Conservation (phyloP, 2,329 filamentous ascomycete species). For the Thielaviopsis ethacetica region DNA sequence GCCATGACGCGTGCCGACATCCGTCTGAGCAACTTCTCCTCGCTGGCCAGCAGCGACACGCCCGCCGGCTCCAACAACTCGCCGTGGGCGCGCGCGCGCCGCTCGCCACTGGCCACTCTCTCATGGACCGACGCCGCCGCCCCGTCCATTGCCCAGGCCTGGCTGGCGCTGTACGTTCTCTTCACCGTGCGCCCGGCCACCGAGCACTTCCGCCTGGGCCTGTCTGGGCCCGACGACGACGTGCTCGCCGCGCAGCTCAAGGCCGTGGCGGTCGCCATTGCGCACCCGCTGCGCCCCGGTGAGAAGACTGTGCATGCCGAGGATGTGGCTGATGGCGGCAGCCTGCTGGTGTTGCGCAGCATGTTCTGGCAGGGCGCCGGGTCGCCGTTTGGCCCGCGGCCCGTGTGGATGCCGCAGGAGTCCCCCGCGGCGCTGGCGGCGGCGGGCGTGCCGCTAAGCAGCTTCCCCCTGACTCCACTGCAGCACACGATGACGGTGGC, state of each 20-base stretch:
- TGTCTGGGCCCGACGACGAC: constrained; percentile 24
- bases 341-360: constrained; percentile 28
- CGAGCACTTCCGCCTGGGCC: constrained; percentile 32
- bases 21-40: constrained; percentile 28
- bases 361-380: constrained; percentile 57
- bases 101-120: constrained; percentile 30
- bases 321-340: constrained; percentile 15
- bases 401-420: constrained; percentile 40
- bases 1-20: constrained; percentile 21
- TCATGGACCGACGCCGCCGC: constrained; percentile 25
- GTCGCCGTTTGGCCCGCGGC: constrained; percentile 47
- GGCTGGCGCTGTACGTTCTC: constrained; percentile 36
- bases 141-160: constrained; percentile 33
- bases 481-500: constrained; percentile 27
- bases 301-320: constrained; percentile 16
- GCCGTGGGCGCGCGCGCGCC: constrained; percentile 38
- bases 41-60: constrained; percentile 32
- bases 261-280: constrained; percentile 31
- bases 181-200: constrained; percentile 32
- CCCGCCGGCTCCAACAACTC: constrained; percentile 36
- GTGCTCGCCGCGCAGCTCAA: constrained; percentile 24
- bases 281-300: constrained; percentile 26
- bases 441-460: constrained; percentile 22
- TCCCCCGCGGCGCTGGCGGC: constrained; percentile 21
- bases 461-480: constrained; percentile 32